Conservation (phyloP, 345 rosid species). For the Citrus trifoliata region DNA sequence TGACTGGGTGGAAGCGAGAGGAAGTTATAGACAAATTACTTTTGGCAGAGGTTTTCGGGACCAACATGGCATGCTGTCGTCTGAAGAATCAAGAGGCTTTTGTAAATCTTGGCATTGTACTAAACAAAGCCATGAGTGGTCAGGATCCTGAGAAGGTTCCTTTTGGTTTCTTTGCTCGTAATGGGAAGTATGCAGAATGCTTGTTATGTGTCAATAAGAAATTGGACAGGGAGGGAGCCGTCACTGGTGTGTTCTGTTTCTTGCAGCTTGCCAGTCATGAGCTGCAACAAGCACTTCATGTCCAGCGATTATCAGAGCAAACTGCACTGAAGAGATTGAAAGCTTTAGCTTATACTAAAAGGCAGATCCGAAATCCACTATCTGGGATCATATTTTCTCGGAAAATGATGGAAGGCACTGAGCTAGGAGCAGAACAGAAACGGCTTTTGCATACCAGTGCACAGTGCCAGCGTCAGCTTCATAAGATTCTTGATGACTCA, state of each 20-base stretch:
- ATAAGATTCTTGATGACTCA: slow-evolving; percentile 78
- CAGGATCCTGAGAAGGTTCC: slow-evolving; percentile 74
- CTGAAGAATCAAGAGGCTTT: slow-evolving; percentile 83
- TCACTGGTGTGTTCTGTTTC: slow-evolving; percentile 89
- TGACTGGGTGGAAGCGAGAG: slow-evolving; percentile 82
- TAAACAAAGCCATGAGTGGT: slow-evolving; percentile 69
- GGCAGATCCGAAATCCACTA: slow-evolving; percentile 78
- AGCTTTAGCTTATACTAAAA: slow-evolving; percentile 72
- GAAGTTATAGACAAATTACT: slow-evolving; percentile 87
- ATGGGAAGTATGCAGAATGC: slow-evolving; percentile 76
- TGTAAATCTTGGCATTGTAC: slow-evolving; percentile 69
- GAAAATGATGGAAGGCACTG: slow-evolving; percentile 74
- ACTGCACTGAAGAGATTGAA: slow-evolving; percentile 73
- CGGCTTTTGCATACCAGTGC: slow-evolving; percentile 69
- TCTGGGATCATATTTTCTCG: slow-evolving; percentile 71
- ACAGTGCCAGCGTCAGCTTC: slow-evolving; percentile 76
- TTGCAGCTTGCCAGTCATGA: slow-evolving; percentile 92
- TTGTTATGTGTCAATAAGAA: slow-evolving; percentile 81
- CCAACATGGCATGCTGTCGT: slow-evolving; percentile 63
- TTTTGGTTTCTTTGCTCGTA: slow-evolving; percentile 71
- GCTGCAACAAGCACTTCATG: slow-evolving; percentile 86
- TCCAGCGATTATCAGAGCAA: slow-evolving; percentile 80
- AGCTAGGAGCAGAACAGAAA: slow-evolving; percentile 69
- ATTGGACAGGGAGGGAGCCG: slow-evolving; percentile 65
- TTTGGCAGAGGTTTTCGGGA: slow-evolving; percentile 85